These are phyloP conservation scores for Ustilago cynodontis DNA, from an alignment of 1,284 basidiomycete species.

Conservation along the genomic window DNA sequence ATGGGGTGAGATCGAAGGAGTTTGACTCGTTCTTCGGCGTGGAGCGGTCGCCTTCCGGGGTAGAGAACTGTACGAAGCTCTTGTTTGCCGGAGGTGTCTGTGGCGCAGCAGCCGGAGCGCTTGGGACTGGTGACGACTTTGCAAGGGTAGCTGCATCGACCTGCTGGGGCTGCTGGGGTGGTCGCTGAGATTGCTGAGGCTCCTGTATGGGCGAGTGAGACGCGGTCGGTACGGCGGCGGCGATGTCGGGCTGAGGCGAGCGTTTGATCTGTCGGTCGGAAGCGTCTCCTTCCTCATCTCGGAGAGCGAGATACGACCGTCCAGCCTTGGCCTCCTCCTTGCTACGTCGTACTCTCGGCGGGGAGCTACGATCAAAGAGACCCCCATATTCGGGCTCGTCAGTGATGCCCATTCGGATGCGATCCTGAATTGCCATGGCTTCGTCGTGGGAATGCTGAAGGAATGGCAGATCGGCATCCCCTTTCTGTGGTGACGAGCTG, in stretches of 20 bases:
- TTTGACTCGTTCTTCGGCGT: conserved; percentile 13
- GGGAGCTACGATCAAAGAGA: conserved; percentile 16
- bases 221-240: not conserved
- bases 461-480: conserved; percentile 7
- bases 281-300: conserved; percentile 33
- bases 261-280: not conserved
- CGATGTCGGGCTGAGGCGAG: conserved; percentile 1
- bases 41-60: conserved; percentile 18
- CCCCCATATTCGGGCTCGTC: conserved; percentile 28
- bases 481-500: conserved; percentile 11
- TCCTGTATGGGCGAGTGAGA: not conserved
- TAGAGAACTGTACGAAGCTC: conserved; percentile 26
- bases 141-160: not conserved
- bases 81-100: conserved; percentile 28
- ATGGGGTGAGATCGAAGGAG: conserved; percentile 12
- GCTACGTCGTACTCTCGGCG: conserved; percentile 4
- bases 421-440: conserved; percentile 30
- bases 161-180: conserved; percentile 4
- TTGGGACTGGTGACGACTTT: not conserved
- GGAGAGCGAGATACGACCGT: conserved; percentile 36
- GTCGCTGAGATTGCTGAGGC: not conserved
- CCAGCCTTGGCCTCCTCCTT: not conserved
- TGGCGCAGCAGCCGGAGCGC: not conserved
- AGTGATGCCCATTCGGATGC: conserved; percentile 4
- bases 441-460: conserved; percentile 31